Base-by-base conservation (phyloP, 129 eudicot species). In the Flaveria ramosissima region DNA sequence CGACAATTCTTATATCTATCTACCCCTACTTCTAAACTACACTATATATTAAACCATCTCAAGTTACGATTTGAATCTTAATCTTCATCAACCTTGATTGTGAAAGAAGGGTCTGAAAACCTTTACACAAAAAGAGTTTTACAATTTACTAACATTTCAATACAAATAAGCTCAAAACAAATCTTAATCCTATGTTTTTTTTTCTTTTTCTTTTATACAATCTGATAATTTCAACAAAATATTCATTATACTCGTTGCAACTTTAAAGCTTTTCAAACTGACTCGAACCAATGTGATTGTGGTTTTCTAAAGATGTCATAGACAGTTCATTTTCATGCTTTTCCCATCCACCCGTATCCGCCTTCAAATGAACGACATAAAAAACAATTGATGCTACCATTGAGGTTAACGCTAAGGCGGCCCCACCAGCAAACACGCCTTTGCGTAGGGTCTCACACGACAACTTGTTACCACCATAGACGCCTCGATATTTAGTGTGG, bases 321-420 rank as follows among this genome's bases (percentile, higher is more conserved):
- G 84, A 96, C 42, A 93, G 80, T 64, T 90, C 97, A 62, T 81
- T 89, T 9, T 83, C 82, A 62, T 93, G 98, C 75, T 83, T 91
- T 80, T 87, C 88, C 98, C 98, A 93, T 68, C 97, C 97, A 70
- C 98, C 98, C 0, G 98, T 93, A 57, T 93, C 97, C 2, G 93
- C 96, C 88, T 87, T 93, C 42, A 85, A 73, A 77, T 93, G 98
- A 51, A 86, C 64, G 83, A 89, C 80, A 71, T 91, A 93, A 51
- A 89, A 93, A 30, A 87, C 60, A 20, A 85, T 72, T 1, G 98
- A 87, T 6, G 90, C 97, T 8, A 83, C 72, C 98, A 93, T 91
- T 41, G 97, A 85, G 11, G 91, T 39, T 42, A 90, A 72, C 39
- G 96, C 75, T 24, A 93, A 82, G 4, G 97, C 96, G 14, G 96